phyloP scores from a whole-genome alignment of 2,329 filamentous ascomycete species.

The Xylaria sp. region DNA sequence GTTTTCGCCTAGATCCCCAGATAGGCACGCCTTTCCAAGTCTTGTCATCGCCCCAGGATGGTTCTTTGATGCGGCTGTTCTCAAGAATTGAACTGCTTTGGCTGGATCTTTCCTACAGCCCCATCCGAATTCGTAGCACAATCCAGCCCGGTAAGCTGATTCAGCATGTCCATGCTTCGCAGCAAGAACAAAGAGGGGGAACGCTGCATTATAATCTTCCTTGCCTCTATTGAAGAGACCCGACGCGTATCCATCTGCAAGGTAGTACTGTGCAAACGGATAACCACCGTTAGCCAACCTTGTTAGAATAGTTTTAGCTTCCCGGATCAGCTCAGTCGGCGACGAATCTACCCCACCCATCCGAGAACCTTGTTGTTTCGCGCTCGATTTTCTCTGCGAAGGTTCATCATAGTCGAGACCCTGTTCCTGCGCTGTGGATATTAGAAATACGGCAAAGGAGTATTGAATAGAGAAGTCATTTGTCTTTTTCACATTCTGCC shows the following conservation, averaged over 20 bases:
- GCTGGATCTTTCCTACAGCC: constrained; percentile 88
- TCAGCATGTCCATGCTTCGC: constrained; percentile 98
- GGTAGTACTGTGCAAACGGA: constrained; percentile 97
- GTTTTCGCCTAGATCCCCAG: constrained; percentile 87
- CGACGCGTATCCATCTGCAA: constrained; percentile 93
- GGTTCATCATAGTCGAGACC: constrained; percentile 65
- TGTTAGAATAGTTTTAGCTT: constrained; percentile 90
- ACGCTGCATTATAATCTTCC: constrained; percentile 89
- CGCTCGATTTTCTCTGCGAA: constrained; percentile 58
- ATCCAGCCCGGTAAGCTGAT: constrained; percentile 89
- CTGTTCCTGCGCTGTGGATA: constrained; percentile 86
- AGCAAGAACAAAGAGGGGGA: constrained; percentile 90
- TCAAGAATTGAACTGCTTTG: constrained; percentile 94
- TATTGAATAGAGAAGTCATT: constrained; percentile 91
- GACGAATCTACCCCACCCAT: constrained; percentile 56
- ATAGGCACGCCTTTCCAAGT: constrained; percentile 88
- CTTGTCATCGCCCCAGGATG: constrained; percentile 96
- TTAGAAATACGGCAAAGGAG: constrained; percentile 94
- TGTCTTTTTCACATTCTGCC: constrained; percentile 96
- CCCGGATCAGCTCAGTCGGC: constrained; percentile 78
- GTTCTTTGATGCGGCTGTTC: constrained; percentile 89
- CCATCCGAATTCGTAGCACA: constrained; percentile 99
- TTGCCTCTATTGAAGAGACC: constrained; percentile 96
- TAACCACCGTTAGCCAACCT: constrained; percentile 87
- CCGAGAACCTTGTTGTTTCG: constrained; percentile 56